Base-by-base conservation (phyloP, 2,329 filamentous ascomycete species). In the Davidsoniella eucalypti region DNA sequence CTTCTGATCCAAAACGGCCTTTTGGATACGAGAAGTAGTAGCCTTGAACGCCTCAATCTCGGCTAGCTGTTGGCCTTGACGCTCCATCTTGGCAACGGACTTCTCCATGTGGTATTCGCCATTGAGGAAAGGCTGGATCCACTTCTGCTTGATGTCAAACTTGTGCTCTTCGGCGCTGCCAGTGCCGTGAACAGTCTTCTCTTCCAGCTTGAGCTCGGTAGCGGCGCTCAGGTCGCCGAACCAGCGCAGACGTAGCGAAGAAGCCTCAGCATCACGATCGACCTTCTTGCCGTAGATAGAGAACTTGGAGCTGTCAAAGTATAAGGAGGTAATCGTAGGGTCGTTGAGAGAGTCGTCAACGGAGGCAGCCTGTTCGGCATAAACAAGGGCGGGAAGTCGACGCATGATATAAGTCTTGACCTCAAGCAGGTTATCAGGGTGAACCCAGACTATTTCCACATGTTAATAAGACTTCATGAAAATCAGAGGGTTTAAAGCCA, bases 361-460 rank as follows among this genome's bases (percentile, higher is more conserved):
- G 65, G 90, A 93, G 29, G 86, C 80, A 1, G 83, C 76, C 57
- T 88, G 82, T 43, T 92, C 82, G 62, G 92, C 95, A 67, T 95
- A 98, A 18, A 98, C 82, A 14, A 98, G 79, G 26, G 93, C 80
- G 1, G 92, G 92, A 18, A 98, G 74, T 52, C 85, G 85, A 55
- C 92, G 85, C 29, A 96, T 76, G 54, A 98, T 93, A 59, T 87
- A 80, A 4, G 92, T 96, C 73, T 96, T 95, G 63, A 96, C 87
- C 68, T 98, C 92, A 57, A 96, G 78, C 25, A 96, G 71, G 65
- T 98, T 96, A 60, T 98, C 92, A 29, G 80, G 76, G 63, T 98
- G 92, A 5, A 98, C 82, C 92, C 92, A 98, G 69, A 94, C 80
- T 84, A 41, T 10, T 17, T 17, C 3, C 14, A 37, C 21, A 5